Percentiles rank a stretch among this genome's conserved stretches.
Conservation (phyloP, 306 rosid genomes). For the Rubus idaeus region DNA sequence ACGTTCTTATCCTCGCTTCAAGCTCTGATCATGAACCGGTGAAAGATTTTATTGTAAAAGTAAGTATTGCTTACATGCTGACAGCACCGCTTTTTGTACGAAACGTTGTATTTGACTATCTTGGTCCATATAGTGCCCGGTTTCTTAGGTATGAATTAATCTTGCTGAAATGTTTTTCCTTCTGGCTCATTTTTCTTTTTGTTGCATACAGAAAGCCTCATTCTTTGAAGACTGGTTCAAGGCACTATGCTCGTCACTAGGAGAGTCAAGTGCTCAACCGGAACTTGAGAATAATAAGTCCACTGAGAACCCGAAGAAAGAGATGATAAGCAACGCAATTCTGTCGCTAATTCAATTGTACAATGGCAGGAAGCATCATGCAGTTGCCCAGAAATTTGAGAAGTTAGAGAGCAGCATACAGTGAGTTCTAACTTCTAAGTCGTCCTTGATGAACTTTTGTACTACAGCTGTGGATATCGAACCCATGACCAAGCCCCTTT, state of each 20-base stretch:
- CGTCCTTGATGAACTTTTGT: not conserved
- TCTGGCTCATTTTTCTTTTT: not conserved
- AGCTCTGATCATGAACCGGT: slow-evolving; percentile 54
- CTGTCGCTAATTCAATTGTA: slow-evolving; percentile 61
- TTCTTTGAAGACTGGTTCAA: slow-evolving; percentile 82
- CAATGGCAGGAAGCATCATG: slow-evolving; percentile 43
- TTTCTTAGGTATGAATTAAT: not conserved
- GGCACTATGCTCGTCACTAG: slow-evolving; percentile 49
- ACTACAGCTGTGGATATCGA: not conserved
- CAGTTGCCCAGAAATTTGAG: slow-evolving; percentile 62
- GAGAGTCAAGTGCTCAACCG: slow-evolving; percentile 30
- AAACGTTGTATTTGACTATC: not conserved
- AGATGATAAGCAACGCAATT: slow-evolving; percentile 62
- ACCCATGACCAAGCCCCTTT: slow-evolving; percentile 1
- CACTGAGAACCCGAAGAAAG: slow-evolving; percentile 53
- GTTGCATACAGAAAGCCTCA: slow-evolving; percentile 52
- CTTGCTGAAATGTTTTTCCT: not conserved
- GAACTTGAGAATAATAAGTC: slow-evolving; percentile 43
- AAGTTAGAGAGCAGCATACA: slow-evolving; percentile 41
- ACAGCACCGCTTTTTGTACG: not conserved
- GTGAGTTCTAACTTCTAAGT: slow-evolving; percentile 22
- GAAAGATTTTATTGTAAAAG: slow-evolving; percentile 78
- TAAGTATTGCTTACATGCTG: slow-evolving; percentile 32
- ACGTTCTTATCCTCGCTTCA: slow-evolving; percentile 66
- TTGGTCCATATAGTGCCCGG: not conserved